Conservation (phyloP, 148 eudicot genomes). For the Pouteria glomerata region DNA sequence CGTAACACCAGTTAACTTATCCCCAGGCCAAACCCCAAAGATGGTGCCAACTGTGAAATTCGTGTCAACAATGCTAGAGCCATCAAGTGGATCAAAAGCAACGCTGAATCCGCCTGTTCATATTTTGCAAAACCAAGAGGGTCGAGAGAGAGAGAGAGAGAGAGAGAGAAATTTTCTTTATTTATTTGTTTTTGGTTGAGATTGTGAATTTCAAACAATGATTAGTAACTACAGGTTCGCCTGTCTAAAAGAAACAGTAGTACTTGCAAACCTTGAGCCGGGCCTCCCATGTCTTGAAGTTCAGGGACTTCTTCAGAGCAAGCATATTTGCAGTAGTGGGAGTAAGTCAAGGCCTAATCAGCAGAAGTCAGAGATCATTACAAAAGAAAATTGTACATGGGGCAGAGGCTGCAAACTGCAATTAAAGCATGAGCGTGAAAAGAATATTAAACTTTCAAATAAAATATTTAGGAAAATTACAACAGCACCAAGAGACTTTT, state of each 20-base stretch:
- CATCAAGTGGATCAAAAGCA: slow-evolving; percentile 98
- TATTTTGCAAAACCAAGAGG: background rate
- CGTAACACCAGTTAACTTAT: slow-evolving; percentile 87
- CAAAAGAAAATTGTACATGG: background rate
- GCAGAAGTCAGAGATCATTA: slow-evolving; percentile 6
- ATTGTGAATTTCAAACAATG: background rate
- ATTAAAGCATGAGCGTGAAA: background rate
- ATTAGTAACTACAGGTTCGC: background rate
- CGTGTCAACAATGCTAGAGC: slow-evolving; percentile 97
- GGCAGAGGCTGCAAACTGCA: no score
- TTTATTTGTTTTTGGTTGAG: background rate
- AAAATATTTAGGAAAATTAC: background rate
- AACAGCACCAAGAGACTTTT: background rate
- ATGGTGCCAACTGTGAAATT: slow-evolving; percentile 99
- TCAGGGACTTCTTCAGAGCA: slow-evolving; percentile 98
- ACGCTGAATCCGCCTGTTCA: slow-evolving; percentile 93
- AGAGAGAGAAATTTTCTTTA: background rate
- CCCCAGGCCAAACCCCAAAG: slow-evolving; percentile 99
- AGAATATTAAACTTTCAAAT: background rate
- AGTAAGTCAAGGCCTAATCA: slow-evolving; percentile 73
- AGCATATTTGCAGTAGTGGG: slow-evolving; percentile 97
- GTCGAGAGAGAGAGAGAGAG: background rate
- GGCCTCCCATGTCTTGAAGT: slow-evolving; percentile 99
- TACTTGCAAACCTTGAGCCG: slow-evolving; percentile 55
- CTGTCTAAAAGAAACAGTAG: background rate